Evolutionary conservation across 73 alveolate genomes (phyloP), one percentile per base, ranked within the genome.

Genomic region (Paramecium sexaurelia): DNA sequence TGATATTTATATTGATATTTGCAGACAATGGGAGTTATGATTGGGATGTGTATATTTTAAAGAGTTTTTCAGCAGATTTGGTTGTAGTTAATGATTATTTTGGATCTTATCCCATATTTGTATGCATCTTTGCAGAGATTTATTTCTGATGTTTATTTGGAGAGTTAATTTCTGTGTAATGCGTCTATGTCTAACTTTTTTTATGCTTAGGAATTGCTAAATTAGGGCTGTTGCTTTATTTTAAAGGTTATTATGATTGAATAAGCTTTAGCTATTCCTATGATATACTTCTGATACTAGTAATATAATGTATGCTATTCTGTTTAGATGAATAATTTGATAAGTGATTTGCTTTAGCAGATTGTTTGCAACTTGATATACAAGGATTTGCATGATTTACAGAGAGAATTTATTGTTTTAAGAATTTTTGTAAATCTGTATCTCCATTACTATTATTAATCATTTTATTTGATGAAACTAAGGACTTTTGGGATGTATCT

Each of bases 231-330:
- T 61, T 61, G 19, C 83, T 61, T 61, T 26, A 26, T 29, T 32
- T 26, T 29, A 61, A 61, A 6, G 83, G 57, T 71, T 71, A 35
- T 71, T 71, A 35, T 71, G 56, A 35, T 71, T 71, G 7, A 32
- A 32, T 71, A 33, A 71, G 35, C 41, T 78, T 78, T 43, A 78
- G 41, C 22, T 78, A 15, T 15, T 78, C 90, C 11, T 37, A 78
- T n/a, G 90, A 78, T 20, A 78, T 78, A 26, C 90, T 78, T 78
- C 90, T 41, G 11, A 75, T 78, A n/a, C 90, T 78, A 7, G 90
- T 78, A 24, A 41, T 39, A 1, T 41, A 43, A 43, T 78, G 90
- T 4, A 32, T 29, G 20, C 90, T 78, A 24, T 78, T 78, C 26
- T 78, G 20, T 78, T 78, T 78, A 26, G 90, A 78, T 39, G 39